Base-by-base conservation (phyloP, 2,329 filamentous ascomycete genomes). In the Stromatinia cepivora region DNA sequence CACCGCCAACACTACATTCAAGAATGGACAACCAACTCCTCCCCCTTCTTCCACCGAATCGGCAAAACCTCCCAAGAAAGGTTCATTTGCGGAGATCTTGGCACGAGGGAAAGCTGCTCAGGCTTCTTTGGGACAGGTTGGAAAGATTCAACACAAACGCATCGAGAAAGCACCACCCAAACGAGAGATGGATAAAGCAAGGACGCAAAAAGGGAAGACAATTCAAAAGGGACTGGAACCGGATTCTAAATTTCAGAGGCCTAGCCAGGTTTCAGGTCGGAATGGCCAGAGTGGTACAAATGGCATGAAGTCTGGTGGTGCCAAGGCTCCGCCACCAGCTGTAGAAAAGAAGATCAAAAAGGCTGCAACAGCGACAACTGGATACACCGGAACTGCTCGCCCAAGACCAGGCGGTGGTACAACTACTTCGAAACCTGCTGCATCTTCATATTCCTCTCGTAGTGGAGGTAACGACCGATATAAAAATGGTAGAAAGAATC, bases 101-200 rank as follows among this genome's bases (percentile, higher is more conserved):
- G 89, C 89, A 68, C 85, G 90, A 73, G 92, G 88, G 45, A 88
- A 91, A 76, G 87, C 87, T 71, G 89, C 87, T 17, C 87, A 91
- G 75, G 83, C 82, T 52, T 82, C 81, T 53, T 85, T 87, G 81
- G 85, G 66, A 25, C 85, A 85, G 73, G 84, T 90, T 34, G 90
- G 90, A 68, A 88, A 87, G 74, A 92, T 93, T 73, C 90, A 92
- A 77, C 90, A 93, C 79, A 92, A 92, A 77, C 84, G 89, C 28
- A 85, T 88, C 1, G 90, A 91, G 74, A 90, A 88, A 75, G 79
- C 84, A n/a, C 80, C 84, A 9, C 83, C 81, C 71, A 90, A 88
- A 71, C 84, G 86, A 39, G 81, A 83, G 70, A 79, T 75, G 22
- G 75, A 77, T 66, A 76, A 76, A 39, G 70, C 74, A 71, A 76